Conservation (phyloP, 306 rosid species). For the Rubus parviflorus region DNA sequence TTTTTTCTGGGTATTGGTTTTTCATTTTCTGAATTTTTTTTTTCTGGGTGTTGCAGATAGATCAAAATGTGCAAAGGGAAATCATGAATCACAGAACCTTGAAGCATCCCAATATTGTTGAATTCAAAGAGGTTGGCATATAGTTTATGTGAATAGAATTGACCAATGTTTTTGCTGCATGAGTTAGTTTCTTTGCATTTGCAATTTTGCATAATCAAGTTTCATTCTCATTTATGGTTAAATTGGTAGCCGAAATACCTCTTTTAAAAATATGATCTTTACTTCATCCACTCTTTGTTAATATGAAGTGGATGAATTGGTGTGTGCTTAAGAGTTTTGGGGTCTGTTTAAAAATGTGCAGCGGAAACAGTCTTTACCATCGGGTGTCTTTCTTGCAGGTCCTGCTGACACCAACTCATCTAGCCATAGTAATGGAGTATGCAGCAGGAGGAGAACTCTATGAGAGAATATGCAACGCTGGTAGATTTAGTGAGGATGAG, state of each 20-base stretch:
- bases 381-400: slow-evolving; percentile 47
- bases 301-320: slow-evolving; percentile 8
- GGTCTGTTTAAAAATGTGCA: background rate
- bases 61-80: slow-evolving; percentile 74
- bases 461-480: slow-evolving; percentile 68
- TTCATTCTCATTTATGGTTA: background rate
- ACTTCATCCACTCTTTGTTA: background rate
- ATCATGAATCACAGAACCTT: slow-evolving; percentile 88
- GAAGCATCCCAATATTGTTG: slow-evolving; percentile 78
- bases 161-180: background rate
- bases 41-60: slow-evolving; percentile 50
- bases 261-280: background rate
- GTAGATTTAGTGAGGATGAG: slow-evolving; percentile 88
- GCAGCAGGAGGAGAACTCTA: slow-evolving; percentile 88
- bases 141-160: background rate
- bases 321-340: slow-evolving; percentile 21
- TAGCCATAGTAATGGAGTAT: slow-evolving; percentile 86
- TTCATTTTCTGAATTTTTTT: background rate
- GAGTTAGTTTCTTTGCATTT: background rate
- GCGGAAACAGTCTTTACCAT: too few species aligned
- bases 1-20: background rate
- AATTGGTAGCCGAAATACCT: background rate
- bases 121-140: slow-evolving; percentile 70
- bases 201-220: background rate
- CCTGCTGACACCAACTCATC: slow-evolving; percentile 75